Conservation (phyloP, 2,329 filamentous ascomycete genomes). For the Harringtonia lauricola region DNA sequence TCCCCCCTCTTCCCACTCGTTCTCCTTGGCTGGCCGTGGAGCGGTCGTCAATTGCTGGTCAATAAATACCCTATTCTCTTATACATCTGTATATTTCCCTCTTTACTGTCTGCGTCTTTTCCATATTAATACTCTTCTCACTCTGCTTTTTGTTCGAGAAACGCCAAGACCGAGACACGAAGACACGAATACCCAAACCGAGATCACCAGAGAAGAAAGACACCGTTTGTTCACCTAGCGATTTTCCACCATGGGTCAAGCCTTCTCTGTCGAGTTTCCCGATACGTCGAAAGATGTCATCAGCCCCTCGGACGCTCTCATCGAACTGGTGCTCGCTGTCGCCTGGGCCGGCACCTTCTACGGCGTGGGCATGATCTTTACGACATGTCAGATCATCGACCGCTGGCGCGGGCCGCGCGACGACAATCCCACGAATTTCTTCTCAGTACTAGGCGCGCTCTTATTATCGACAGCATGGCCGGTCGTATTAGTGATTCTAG, state of each 20-base stretch:
- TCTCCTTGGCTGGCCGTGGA: slow-evolving; percentile 9
- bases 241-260: slow-evolving; percentile 9
- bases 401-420: slow-evolving; percentile 16
- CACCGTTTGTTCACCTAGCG: not conserved
- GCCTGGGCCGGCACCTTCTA: slow-evolving; percentile 12
- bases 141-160: not conserved
- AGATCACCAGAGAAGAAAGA: not conserved
- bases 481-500: slow-evolving; percentile 11
- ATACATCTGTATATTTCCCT: not conserved
- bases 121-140: not conserved
- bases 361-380: slow-evolving; percentile 16
- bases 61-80: slow-evolving; percentile 3
- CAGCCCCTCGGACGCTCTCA: slow-evolving; percentile 8
- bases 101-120: not conserved
- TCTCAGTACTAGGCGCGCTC: slow-evolving; percentile 11
- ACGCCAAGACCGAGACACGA: no score
- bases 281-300: slow-evolving; percentile 12
- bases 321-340: slow-evolving; percentile 12
- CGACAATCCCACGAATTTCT: slow-evolving; percentile 11
- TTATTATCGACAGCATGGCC: slow-evolving; percentile 14
- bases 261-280: slow-evolving; percentile 9
- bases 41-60: slow-evolving; percentile 12
- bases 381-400: slow-evolving; percentile 14
- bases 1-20: not conserved
- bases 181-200: no score